Conservation (phyloP, 1,139 yeast species). For the Debaryomyces nepalensis region DNA sequence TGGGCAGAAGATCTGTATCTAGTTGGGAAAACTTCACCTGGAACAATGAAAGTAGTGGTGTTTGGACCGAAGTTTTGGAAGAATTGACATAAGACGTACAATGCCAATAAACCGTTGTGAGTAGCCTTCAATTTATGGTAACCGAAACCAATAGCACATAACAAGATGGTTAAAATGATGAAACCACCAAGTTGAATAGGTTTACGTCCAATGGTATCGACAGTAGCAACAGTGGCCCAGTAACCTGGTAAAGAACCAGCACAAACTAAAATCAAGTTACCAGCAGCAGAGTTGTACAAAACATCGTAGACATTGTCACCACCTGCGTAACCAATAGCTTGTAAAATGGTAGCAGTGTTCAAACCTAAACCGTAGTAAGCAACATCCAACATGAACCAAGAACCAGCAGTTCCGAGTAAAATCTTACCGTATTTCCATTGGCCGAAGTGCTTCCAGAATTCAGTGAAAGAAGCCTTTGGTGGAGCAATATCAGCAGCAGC, state of each 20-base stretch:
- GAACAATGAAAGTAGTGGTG: slow-evolving; percentile 91
- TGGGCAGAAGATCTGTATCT: slow-evolving; percentile 98
- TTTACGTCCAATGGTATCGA: slow-evolving; percentile 82
- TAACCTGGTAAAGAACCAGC: slow-evolving; percentile 94
- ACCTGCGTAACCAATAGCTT: slow-evolving; percentile 80
- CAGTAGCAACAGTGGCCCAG: slow-evolving; percentile 78
- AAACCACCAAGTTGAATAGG: slow-evolving; percentile 79
- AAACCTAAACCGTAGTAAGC: slow-evolving; percentile 91
- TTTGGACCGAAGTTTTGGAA: slow-evolving; percentile 95
- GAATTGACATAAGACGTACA: slow-evolving; percentile 78
- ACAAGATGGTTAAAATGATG: slow-evolving; percentile 64
- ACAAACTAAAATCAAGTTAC: slow-evolving; percentile 86
- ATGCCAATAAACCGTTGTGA: slow-evolving; percentile 68
- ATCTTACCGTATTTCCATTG: slow-evolving; percentile 90
- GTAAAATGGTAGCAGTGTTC: slow-evolving; percentile 78
- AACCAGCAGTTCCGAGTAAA: slow-evolving; percentile 91
- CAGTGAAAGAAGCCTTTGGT: slow-evolving; percentile 62
- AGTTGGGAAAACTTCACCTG: slow-evolving; percentile 97
- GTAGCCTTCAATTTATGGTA: slow-evolving; percentile 59
- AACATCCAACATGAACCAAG: slow-evolving; percentile 96
- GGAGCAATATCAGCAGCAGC: slow-evolving; percentile 51
- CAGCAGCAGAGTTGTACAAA: slow-evolving; percentile 78
- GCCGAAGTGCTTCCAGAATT: slow-evolving; percentile 72
- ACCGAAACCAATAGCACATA: slow-evolving; percentile 79
- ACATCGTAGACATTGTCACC: slow-evolving; percentile 59